These are phyloP conservation scores for Acanthamoeba divionensis DNA, from an alignment of 208 protist genomes.

Conservation along the genomic window DNA sequence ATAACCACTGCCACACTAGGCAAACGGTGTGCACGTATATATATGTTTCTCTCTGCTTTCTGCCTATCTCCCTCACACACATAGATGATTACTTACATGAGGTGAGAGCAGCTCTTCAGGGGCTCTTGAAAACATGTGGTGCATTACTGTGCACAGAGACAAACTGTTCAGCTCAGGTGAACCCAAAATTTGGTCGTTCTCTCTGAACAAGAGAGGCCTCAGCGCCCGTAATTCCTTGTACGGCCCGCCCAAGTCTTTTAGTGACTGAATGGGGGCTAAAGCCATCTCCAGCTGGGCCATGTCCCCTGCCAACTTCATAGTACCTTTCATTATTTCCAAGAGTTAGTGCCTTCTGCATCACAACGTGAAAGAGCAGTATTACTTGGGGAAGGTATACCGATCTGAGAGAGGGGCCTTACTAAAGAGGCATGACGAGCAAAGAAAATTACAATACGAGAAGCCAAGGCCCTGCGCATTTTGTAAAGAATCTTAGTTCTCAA, in stretches of 20 bases:
- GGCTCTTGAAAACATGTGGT: constrained; percentile 24
- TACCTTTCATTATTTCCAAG: not conserved
- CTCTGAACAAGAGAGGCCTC: not conserved
- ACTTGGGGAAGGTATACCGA: not conserved
- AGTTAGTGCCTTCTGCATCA: not conserved
- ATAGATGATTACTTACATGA: not conserved
- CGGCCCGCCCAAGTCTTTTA: constrained; percentile 14
- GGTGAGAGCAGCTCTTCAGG: constrained; percentile 23
- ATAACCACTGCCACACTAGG: too few relatives aligned
- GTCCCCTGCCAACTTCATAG: constrained; percentile 20
- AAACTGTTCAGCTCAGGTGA: constrained; percentile 8
- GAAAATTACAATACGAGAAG: not conserved
- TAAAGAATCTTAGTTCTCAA: too few relatives aligned
- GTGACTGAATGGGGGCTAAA: not conserved
- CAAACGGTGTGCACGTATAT: too few relatives aligned
- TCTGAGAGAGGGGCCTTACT: constrained; percentile 22
- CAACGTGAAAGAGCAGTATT: not conserved
- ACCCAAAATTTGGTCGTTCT: constrained; percentile 20
- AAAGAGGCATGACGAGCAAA: constrained; percentile 19
- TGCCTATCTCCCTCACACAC: too few relatives aligned
- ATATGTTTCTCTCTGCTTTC: too few relatives aligned
- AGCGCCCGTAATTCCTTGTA: constrained; percentile 25
- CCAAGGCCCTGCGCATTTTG: not conserved
- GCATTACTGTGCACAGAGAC: constrained; percentile 14
- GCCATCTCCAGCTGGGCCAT: constrained; percentile 48